phyloP scores from a whole-genome alignment of 495 filamentous ascomycete species.

The Penicillium argentinense region DNA sequence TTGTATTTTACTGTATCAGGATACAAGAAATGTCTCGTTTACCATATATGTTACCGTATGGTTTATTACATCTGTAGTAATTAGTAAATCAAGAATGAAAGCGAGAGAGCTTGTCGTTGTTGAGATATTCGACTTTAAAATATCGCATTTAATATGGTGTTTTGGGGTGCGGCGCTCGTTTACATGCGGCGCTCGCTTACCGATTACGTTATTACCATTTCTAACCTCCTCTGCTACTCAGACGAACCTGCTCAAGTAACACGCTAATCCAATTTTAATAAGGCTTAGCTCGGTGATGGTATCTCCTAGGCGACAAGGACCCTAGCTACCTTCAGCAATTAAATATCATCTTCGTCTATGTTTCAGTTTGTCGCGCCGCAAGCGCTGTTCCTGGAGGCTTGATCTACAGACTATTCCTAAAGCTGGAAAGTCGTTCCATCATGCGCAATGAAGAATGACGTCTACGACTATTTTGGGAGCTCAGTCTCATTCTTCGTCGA shows the following conservation, averaged over 20 bases:
- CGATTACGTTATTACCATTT: no score
- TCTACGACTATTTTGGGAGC: neutral
- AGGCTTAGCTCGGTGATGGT: neutral
- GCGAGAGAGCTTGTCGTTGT: no score
- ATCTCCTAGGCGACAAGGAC: neutral
- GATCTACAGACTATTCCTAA: neutral
- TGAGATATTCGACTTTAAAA: no score
- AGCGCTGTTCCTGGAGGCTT: neutral
- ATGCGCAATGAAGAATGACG: neutral
- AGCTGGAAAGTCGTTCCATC: neutral
- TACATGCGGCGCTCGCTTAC: no score
- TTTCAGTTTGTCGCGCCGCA: neutral
- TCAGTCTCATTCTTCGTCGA: neutral
- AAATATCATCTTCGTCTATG: neutral
- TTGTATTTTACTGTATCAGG: no score
- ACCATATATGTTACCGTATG: no score
- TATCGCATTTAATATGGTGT: no score
- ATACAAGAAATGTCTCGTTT: no score
- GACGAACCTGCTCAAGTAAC: neutral
- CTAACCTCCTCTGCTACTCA: neutral
- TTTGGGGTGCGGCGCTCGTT: no score
- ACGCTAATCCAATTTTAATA: neutral
- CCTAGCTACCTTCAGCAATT: neutral
- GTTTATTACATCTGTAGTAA: neutral
- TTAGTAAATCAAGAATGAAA: no score